A percentile compares a stretch with the other conserved stretches of the same genome.
Conservation (phyloP, 2,329 filamentous ascomycete genomes). For the Emmonsia crescens region DNA sequence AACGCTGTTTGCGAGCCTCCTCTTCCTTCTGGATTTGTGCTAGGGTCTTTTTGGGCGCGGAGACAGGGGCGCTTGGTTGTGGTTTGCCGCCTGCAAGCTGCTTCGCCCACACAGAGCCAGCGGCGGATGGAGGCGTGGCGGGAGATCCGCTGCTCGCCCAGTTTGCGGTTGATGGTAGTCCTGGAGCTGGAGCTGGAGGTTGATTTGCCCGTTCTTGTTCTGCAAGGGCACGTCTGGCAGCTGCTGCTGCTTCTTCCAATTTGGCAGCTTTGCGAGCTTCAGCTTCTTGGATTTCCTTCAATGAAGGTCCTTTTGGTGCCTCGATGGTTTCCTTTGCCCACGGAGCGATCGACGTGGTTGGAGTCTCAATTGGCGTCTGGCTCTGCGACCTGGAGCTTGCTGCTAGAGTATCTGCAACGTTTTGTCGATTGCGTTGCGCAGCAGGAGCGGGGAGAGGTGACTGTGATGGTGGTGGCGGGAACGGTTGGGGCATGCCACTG, state of each 20-base stretch:
- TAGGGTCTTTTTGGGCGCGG: constrained; percentile 67
- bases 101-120: constrained; percentile 42
- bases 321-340: constrained; percentile 81
- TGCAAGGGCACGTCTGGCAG: constrained; percentile 62
- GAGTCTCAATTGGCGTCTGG: constrained; percentile 59
- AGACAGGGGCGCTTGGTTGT: constrained; percentile 26
- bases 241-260: constrained; percentile 68
- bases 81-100: constrained; percentile 36
- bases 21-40: constrained; percentile 97
- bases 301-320: constrained; percentile 69
- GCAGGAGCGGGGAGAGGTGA: constrained; percentile 82
- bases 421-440: constrained; percentile 72
- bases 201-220: constrained; percentile 66
- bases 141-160: constrained; percentile 72
- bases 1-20: constrained; percentile 74
- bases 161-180: constrained; percentile 76
- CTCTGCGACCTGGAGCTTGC: constrained; percentile 61
- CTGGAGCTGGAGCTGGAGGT: constrained; percentile 57
- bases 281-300: constrained; percentile 93
- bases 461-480: constrained; percentile 61
- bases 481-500: constrained; percentile 54
- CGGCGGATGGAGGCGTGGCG: constrained; percentile 44
- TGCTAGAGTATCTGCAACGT: constrained; percentile 63
- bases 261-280: constrained; percentile 90
- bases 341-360: constrained; percentile 68